Percentiles rank a stretch among this genome's conserved stretches.
Conservation (phyloP, 805 yeast species). For the Myxozyma vanderwaltii region DNA sequence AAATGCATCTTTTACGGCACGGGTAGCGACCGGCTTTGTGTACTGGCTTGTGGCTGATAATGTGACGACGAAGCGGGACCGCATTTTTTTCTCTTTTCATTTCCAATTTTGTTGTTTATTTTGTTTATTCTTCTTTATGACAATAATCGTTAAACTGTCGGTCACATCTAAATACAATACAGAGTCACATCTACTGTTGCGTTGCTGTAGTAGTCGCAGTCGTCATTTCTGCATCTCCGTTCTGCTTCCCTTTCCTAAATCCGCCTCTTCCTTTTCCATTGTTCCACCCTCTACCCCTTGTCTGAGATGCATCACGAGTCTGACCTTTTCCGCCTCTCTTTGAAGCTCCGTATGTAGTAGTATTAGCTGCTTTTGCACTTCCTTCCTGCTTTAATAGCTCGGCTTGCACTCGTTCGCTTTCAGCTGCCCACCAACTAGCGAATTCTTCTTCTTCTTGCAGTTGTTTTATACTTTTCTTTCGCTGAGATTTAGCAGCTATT, state of each 20-base stretch:
- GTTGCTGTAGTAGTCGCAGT: neutral
- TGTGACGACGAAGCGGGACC: too few relatives aligned
- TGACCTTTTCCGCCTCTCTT: neutral
- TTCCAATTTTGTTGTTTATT: too few relatives aligned
- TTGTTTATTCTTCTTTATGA: too few relatives aligned
- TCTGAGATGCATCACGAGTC: neutral
- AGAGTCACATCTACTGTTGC: too few relatives aligned
- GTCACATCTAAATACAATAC: too few relatives aligned
- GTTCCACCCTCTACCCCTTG: neutral
- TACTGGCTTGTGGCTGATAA: too few relatives aligned
- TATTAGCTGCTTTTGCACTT: neutral
- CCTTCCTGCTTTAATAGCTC: conserved; percentile 24
- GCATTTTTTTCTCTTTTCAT: too few relatives aligned
- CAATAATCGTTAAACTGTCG: too few relatives aligned
- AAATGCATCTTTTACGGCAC: too few relatives aligned
- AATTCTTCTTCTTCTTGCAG: conserved; percentile 81
- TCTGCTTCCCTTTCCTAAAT: neutral
- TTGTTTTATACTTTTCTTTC: conserved; percentile 58
- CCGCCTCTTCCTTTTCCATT: conserved; percentile 8
- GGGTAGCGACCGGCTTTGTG: too few relatives aligned
- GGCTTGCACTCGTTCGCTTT: conserved; percentile 49
- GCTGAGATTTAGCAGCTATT: conserved; percentile 40
- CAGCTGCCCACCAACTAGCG: conserved; percentile 86
- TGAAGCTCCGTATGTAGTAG: neutral
- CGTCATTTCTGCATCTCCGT: neutral